Percentiles rank a stretch among this genome's conserved stretches.
Evolutionary conservation across 176 grass and related monocot genomes (phyloP).

Genomic region (Hyparrhenia diplandra): DNA sequence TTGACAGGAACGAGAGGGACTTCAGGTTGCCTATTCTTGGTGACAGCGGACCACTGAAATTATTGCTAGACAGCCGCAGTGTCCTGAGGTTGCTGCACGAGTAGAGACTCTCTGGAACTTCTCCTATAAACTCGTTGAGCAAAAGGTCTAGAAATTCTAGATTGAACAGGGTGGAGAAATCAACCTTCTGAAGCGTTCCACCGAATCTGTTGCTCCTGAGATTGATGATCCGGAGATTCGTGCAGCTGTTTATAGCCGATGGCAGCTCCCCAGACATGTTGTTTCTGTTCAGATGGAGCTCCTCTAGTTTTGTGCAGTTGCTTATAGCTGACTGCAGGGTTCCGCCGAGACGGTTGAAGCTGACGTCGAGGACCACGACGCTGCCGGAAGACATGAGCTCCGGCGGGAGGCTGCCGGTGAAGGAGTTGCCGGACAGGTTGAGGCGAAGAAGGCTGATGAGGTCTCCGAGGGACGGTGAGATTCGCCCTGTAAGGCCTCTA

Average conservation of each 20-base stretch:
- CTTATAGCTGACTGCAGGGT: not conserved
- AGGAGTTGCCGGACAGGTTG: constrained; percentile 19
- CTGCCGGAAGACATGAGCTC: not conserved
- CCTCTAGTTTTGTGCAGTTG: not conserved
- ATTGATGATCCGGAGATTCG: not conserved
- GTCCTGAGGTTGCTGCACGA: constrained; percentile 20
- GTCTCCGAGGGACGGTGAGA: constrained; percentile 15
- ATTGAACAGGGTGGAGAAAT: constrained; percentile 26
- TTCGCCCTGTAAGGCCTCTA: not conserved
- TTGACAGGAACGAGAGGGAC: constrained; percentile 23
- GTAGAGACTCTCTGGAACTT: constrained; percentile 40
- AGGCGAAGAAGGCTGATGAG: not conserved
- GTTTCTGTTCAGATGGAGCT: constrained; percentile 1
- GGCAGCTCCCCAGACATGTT: constrained; percentile 21
- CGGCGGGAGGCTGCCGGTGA: not conserved
- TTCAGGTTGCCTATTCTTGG: constrained; percentile 8
- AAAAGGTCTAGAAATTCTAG: constrained; percentile 24
- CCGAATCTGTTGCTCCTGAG: constrained; percentile 12
- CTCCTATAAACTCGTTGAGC: not conserved
- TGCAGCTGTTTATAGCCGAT: constrained; percentile 15
- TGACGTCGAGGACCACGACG: not conserved
- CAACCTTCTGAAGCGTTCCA: constrained; percentile 12
- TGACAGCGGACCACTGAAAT: constrained; percentile 17
- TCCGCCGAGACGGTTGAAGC: constrained; percentile 2
- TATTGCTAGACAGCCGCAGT: constrained; percentile 13